Conservation (phyloP, 1,139 yeast species). For the Saccharomyces pastorianus region DNA sequence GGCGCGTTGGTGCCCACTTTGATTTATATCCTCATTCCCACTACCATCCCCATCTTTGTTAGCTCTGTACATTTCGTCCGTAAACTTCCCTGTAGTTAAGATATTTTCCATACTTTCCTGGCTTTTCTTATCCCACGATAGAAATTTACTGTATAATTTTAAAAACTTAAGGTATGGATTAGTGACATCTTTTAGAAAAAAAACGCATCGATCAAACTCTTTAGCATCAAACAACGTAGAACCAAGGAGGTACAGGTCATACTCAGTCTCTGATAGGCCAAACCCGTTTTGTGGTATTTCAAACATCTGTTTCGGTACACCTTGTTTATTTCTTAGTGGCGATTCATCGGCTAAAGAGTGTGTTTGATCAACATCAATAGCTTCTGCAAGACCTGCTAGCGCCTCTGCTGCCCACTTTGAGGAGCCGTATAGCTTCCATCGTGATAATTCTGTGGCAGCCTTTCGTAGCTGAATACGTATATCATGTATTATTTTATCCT, state of each 20-base stretch:
- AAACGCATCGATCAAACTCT: slow-evolving; percentile 77
- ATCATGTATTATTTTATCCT: slow-evolving; percentile 13
- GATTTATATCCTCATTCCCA: slow-evolving; percentile 1
- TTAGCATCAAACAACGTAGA: slow-evolving; percentile 71
- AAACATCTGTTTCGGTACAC: background rate
- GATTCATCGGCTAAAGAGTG: slow-evolving; percentile 13
- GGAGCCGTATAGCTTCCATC: slow-evolving; percentile 53
- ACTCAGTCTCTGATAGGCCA: slow-evolving; percentile 32
- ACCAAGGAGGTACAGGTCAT: slow-evolving; percentile 49
- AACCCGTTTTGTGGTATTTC: slow-evolving; percentile 3
- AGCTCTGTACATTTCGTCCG: slow-evolving; percentile 4
- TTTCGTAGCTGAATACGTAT: slow-evolving; percentile 33
- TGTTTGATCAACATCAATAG: slow-evolving; percentile 9
- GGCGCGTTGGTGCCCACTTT: background rate
- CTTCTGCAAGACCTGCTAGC: slow-evolving; percentile 40
- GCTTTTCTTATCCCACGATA: slow-evolving; percentile 65
- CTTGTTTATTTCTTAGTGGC: slow-evolving; percentile 6
- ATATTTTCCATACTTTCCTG: slow-evolving; percentile 70
- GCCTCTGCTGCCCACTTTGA: slow-evolving; percentile 86
- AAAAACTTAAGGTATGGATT: slow-evolving; percentile 57
- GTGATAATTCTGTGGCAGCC: slow-evolving; percentile 36
- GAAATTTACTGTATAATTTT: slow-evolving; percentile 56
- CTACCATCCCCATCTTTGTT: slow-evolving; percentile 4
- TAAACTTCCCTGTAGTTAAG: slow-evolving; percentile 29
- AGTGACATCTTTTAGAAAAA: slow-evolving; percentile 44